Base-by-base conservation (phyloP, 2,329 filamentous ascomycete genomes). In the Madurella fahalii region DNA sequence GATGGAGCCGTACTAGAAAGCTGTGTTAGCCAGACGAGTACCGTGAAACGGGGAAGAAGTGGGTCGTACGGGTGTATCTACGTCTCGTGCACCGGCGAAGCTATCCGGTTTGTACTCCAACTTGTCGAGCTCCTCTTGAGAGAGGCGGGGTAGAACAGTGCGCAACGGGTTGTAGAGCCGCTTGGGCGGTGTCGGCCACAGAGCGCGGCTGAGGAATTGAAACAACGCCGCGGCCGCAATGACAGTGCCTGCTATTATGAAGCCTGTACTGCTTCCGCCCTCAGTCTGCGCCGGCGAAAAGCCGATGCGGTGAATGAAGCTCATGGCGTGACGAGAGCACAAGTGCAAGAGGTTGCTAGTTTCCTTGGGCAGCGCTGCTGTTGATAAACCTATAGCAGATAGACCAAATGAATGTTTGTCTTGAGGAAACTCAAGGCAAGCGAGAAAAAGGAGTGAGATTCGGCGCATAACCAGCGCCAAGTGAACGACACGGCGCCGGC, bases 41-140 rank as follows among this genome's bases (percentile, higher is more conserved):
- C 40, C 18, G 18, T 25, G 32, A n/a, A 47, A 45, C 9, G 16
- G 39, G 20, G 32, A 20, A n/a, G 49, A 16, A 5, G 45, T 18
- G 8, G 3, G 11, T 68, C 74, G 62, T 63, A 82, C 79, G 3
- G 86, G 87, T 4, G 85, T 87, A 3, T 77, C 69, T 15, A 95
- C 84, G 68, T 94, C 87, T 56, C 90, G 79, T 1, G 81, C 84
- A 4, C 89, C 87, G 0, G 86, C 87, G 34, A 93, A 80, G 40
- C 80, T 77, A 67, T 90, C 83, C 4, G 83, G 81, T 13, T 81
- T 82, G 67, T 94, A 90, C 2, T 66, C 65, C 2, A 71, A 64
- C 53, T 54, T 59, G 25, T 62, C 57, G 9, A 65, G 44, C 39
- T 66, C 60, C 7, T 61, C 57, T 16, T 54, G 39, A 2, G 63